Evolutionary conservation across 129 eudicot species (phyloP).

Genomic region (Helianthus annuus): DNA sequence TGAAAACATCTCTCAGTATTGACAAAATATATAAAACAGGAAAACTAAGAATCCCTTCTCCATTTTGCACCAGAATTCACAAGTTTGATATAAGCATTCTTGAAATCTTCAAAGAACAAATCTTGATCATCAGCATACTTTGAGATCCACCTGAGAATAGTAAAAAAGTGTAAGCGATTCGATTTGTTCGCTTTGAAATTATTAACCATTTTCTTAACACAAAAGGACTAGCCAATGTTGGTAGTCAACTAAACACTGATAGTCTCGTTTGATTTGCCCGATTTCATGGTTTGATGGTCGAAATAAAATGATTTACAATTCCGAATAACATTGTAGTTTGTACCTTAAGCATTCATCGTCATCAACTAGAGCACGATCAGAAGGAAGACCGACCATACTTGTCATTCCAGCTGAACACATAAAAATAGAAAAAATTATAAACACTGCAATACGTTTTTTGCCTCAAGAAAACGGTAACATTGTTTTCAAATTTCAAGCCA

Average conservation of each 20-base stretch:
- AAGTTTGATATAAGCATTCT: slow-evolving; percentile 78
- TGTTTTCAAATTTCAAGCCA: not conserved
- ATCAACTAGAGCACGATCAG: slow-evolving; percentile 81
- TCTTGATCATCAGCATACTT: slow-evolving; percentile 73
- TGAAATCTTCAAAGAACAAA: slow-evolving; percentile 79
- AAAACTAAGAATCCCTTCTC: slow-evolving; percentile 38
- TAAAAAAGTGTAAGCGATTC: slow-evolving; percentile 2
- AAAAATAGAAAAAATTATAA: not conserved
- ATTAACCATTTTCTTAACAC: not conserved
- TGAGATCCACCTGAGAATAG: slow-evolving; percentile 71
- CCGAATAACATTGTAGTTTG: not conserved
- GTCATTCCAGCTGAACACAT: slow-evolving; percentile 61
- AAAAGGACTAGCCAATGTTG: not conserved
- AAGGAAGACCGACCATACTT: slow-evolving; percentile 91
- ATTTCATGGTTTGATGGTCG: not conserved
- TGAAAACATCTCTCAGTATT: not conserved
- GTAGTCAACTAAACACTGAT: not conserved
- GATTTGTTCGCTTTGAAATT: not conserved
- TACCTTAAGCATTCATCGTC: slow-evolving; percentile 94
- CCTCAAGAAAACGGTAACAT: not conserved
- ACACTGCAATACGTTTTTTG: too few species aligned
- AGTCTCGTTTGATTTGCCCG: not conserved
- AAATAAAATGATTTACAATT: too few species aligned
- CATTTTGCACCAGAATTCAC: slow-evolving; percentile 85
- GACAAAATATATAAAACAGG: not conserved